phyloP scores from a whole-genome alignment of 2,329 filamentous ascomycete genomes.

The Aspergillus sp. region DNA sequence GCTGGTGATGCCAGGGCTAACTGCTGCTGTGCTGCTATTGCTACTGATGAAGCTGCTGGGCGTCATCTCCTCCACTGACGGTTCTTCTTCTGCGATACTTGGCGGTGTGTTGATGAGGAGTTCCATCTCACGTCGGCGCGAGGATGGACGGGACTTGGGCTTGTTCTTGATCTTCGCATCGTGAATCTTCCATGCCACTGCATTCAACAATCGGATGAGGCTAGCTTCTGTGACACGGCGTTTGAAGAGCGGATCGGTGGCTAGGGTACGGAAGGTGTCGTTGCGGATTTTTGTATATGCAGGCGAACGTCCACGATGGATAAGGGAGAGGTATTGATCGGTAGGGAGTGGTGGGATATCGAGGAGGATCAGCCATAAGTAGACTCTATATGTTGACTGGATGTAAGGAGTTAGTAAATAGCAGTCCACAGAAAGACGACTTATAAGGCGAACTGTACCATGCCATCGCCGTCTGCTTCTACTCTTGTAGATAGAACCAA shows the following conservation, averaged over 20 bases:
- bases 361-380: slow-evolving; percentile 92
- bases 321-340: slow-evolving; percentile 82
- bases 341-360: slow-evolving; percentile 82
- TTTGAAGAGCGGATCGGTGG: slow-evolving; percentile 95
- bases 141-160: slow-evolving; percentile 40
- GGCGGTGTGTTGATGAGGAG: slow-evolving; percentile 38
- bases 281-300: slow-evolving; percentile 98
- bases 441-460: slow-evolving; percentile 38
- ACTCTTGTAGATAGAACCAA: slow-evolving; percentile 51
- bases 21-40: slow-evolving; percentile 10
- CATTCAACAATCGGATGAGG: slow-evolving; percentile 89
- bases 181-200: slow-evolving; percentile 88
- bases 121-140: slow-evolving; percentile 49
- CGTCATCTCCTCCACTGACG: slow-evolving; percentile 39
- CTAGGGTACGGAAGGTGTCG: slow-evolving; percentile 94
- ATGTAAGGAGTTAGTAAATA: slow-evolving; percentile 11
- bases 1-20: slow-evolving; percentile 40
- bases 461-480: slow-evolving; percentile 53
- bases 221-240: slow-evolving; percentile 93
- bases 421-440: neutral
- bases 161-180: slow-evolving; percentile 67
- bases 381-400: slow-evolving; percentile 88
- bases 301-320: slow-evolving; percentile 89
- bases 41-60: slow-evolving; percentile 18
- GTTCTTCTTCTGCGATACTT: slow-evolving; percentile 37